Base-by-base conservation (phyloP, 257 asterid species). In the Vinca minor region DNA sequence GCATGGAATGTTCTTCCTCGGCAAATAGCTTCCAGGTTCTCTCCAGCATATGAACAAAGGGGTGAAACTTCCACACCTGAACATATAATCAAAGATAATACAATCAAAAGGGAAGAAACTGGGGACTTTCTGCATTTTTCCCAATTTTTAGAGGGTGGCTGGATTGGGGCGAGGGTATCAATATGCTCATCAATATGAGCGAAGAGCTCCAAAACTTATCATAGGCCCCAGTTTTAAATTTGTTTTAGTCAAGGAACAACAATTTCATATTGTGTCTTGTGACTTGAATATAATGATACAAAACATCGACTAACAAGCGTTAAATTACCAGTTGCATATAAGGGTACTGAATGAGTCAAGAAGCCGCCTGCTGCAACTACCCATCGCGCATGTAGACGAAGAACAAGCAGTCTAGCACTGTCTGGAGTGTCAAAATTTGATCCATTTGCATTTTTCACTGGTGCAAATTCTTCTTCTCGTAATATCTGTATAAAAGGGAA, bases 281-380 rank as follows among this genome's bases (percentile, higher is more conserved):
- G n/a, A n/a, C n/a, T n/a, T n/a, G n/a, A n/a, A n/a, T n/a, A n/a
- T n/a, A n/a, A n/a, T n/a, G n/a, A n/a, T n/a, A n/a, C n/a, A n/a
- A n/a, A n/a, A n/a, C n/a, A n/a, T 12, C 2, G 18, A 61, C 42
- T 14, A 31, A 25, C 10, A 14, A 26, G 54, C 4, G 58, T 41
- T n/a, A 31, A 56, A 53, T 52, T 77, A 87, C 97, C 97, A 48
- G 98, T 92, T 21, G 83, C 77, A 76, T 92, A 84, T 73, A 89
- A 80, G 65, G 97, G 98, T 66, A 89, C 97, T 1, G 97, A 89
- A 76, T 89, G 98, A 64, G 97, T 92, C 84, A 92, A 75, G 82
- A 92, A 92, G 61, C 98, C 98, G 57, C 98, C 97, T 8, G 98
- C 98, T 35, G 96, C 95, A 76, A 83, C 84, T 65, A 92, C 98